phyloP scores from a whole-genome alignment of 345 rosid species.

The Eutrema japonicum region DNA sequence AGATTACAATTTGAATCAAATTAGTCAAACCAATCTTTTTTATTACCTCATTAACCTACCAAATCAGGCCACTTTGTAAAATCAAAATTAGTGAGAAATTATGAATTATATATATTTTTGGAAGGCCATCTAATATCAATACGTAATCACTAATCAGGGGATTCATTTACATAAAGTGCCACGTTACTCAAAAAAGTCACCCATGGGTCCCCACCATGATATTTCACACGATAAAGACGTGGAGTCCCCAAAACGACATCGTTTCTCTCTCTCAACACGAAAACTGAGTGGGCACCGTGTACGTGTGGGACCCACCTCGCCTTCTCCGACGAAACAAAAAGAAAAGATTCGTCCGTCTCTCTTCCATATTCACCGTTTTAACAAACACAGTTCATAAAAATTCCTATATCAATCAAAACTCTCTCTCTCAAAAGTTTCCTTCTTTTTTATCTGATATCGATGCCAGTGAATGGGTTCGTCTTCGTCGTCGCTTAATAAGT shows the following conservation, averaged over 20 bases:
- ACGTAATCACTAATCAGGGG: background rate
- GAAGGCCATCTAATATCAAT: background rate
- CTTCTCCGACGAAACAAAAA: slow-evolving; percentile 31
- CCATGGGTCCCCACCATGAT: slow-evolving; percentile 29
- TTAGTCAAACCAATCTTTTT: background rate
- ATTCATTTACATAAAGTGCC: background rate
- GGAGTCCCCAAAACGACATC: slow-evolving; percentile 29
- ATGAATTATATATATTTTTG: background rate
- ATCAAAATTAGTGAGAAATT: background rate
- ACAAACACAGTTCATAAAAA: background rate
- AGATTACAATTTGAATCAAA: background rate
- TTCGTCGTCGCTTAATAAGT: slow-evolving; percentile 38
- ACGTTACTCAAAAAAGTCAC: slow-evolving; percentile 23
- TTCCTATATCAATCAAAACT: slow-evolving; percentile 6
- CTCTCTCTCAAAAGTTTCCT: background rate
- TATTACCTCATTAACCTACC: too few species aligned
- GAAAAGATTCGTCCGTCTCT: background rate
- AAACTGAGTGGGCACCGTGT: slow-evolving; percentile 49
- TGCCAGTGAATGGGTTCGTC: slow-evolving; percentile 39
- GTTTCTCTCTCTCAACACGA: slow-evolving; percentile 20
- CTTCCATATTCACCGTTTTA: background rate
- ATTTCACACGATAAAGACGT: slow-evolving; percentile 32
- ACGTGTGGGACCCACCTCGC: slow-evolving; percentile 39
- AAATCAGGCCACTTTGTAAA: too few species aligned
- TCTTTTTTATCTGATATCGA: background rate